Percentiles rank a stretch among this genome's conserved stretches.
Conservation (phyloP, 805 yeast species). For the Kazachstania taianensis region DNA sequence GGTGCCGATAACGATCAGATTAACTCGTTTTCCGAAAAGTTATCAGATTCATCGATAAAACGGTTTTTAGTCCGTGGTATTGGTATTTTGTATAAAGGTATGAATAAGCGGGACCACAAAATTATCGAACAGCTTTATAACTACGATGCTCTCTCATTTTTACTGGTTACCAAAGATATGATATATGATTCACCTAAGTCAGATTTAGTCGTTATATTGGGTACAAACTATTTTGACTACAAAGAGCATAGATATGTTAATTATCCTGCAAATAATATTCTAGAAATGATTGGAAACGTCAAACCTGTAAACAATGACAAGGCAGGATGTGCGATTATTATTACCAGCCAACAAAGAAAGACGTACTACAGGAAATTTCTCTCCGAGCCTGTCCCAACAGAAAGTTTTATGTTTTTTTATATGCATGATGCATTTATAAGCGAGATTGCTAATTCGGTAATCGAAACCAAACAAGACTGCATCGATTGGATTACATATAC, state of each 20-base stretch:
- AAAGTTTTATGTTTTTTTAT: constrained; percentile 53
- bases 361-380: constrained; percentile 65
- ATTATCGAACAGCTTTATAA: constrained; percentile 44
- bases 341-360: constrained; percentile 45
- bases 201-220: constrained; percentile 48
- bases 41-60: constrained; percentile 39
- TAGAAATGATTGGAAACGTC: constrained; percentile 54
- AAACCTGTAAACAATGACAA: constrained; percentile 18
- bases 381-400: constrained; percentile 69
- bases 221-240: constrained; percentile 66
- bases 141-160: constrained; percentile 40
- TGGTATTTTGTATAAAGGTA: constrained; percentile 49
- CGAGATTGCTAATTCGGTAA: constrained; percentile 59
- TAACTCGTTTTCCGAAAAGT: constrained; percentile 17
- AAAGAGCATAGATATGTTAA: constrained; percentile 60
- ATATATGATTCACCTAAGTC: constrained; percentile 42
- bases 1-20: constrained; percentile 30
- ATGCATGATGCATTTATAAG: constrained; percentile 60
- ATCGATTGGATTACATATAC: constrained; percentile 85
- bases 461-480: constrained; percentile 69
- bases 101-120: constrained; percentile 45
- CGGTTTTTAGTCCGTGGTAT: constrained; percentile 47
- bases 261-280: constrained; percentile 52
- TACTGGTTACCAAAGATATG: constrained; percentile 56
- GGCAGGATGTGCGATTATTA: constrained; percentile 39